Percentiles rank a stretch among this genome's conserved stretches.
Evolutionary conservation across 202 grass and related monocot genomes (phyloP).

Genomic region (Schoenoplectus triqueter): DNA sequence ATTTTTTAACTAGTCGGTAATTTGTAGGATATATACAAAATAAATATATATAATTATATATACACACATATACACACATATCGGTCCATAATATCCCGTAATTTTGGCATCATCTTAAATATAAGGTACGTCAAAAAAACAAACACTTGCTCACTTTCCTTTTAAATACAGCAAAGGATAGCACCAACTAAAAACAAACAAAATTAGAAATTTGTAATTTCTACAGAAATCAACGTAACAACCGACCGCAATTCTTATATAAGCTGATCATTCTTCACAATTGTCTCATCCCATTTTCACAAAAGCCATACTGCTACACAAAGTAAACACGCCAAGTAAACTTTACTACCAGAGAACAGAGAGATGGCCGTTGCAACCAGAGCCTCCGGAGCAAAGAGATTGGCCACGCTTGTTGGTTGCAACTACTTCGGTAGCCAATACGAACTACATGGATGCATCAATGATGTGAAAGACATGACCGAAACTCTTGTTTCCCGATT

Average conservation of each 20-base stretch:
- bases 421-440: constrained; percentile 59
- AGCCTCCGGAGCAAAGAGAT: constrained; percentile 32
- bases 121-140: not conserved
- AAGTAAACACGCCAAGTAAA: constrained; percentile 8
- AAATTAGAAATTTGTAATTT: not conserved
- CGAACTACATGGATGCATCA: constrained; percentile 74
- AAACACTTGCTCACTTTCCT: not conserved
- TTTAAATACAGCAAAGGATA: not conserved
- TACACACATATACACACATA: too few species aligned
- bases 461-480: constrained; percentile 73
- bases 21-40: not conserved
- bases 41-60: not conserved
- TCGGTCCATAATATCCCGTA: too few species aligned
- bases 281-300: not conserved
- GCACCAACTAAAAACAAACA: not conserved
- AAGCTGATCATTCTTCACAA: not conserved
- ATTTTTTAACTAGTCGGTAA: not conserved
- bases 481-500: constrained; percentile 51
- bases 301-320: not conserved
- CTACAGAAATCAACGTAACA: not conserved
- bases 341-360: constrained; percentile 2
- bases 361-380: constrained; percentile 6
- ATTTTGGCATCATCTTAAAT: not conserved
- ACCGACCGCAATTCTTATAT: constrained; percentile 2
- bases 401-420: constrained; percentile 69